Conservation (phyloP, 805 yeast species). For the Scheffersomyces spartinae region DNA sequence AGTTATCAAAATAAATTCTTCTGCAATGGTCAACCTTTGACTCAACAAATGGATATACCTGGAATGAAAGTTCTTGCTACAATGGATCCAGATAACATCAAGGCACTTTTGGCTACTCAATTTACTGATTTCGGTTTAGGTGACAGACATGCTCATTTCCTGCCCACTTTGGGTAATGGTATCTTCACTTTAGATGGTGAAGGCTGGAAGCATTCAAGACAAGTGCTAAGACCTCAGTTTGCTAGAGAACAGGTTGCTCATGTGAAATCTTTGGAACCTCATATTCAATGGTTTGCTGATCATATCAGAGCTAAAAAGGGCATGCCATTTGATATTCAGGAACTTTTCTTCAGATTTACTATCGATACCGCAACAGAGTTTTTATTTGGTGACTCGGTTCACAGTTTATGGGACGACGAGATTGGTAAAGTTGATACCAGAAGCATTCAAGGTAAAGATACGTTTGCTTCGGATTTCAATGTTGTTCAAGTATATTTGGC, state of each 20-base stretch:
- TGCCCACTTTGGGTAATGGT: slow-evolving; percentile 30
- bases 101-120: slow-evolving; percentile 31
- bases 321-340: slow-evolving; percentile 22
- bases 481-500: slow-evolving; percentile 19
- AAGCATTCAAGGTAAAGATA: slow-evolving; percentile 19
- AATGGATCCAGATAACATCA: slow-evolving; percentile 29
- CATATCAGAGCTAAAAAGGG: slow-evolving; percentile 18
- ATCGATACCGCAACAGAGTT: slow-evolving; percentile 31
- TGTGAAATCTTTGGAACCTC: slow-evolving; percentile 27
- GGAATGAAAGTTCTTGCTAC: slow-evolving; percentile 14
- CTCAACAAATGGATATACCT: too few species aligned
- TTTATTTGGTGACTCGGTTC: slow-evolving; percentile 28
- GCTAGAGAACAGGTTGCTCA: slow-evolving; percentile 33
- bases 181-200: slow-evolving; percentile 30
- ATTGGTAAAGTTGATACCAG: slow-evolving; percentile 18
- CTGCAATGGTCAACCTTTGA: too few species aligned
- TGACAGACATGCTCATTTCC: slow-evolving; percentile 23
- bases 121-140: slow-evolving; percentile 30
- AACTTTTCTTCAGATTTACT: slow-evolving; percentile 25
- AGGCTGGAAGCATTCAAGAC: slow-evolving; percentile 33
- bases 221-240: slow-evolving; percentile 34
- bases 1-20: too few species aligned
- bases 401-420: slow-evolving; percentile 17
- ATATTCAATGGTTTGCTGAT: slow-evolving; percentile 20
- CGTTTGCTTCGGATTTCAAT: slow-evolving; percentile 24